phyloP scores from a whole-genome alignment of 139 green algal species.

The Tetradesmus obliquus region DNA sequence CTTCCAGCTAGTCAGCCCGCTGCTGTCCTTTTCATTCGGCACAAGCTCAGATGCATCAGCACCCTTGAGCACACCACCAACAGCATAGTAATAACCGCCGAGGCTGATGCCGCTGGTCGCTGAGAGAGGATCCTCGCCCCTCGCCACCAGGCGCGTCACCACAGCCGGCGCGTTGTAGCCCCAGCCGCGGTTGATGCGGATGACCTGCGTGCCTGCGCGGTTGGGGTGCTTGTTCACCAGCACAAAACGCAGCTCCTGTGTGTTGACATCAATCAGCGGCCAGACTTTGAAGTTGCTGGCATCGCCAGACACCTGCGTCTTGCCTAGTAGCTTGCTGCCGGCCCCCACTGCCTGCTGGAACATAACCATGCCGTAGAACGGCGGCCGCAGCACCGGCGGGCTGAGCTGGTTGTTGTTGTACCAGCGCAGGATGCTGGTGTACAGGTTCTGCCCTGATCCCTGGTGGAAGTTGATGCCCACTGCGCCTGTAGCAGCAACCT shows the following conservation, averaged over 20 bases:
- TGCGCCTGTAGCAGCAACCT: constrained; percentile 40
- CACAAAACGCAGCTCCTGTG: constrained; percentile 29
- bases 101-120: constrained; percentile 29
- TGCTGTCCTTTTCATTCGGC: background rate
- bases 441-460: constrained; percentile 51
- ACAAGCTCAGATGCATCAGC: background rate
- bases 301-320: background rate
- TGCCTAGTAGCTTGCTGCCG: constrained; percentile 20
- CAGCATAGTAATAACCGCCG: constrained; percentile 7
- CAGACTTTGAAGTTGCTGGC: constrained; percentile 39
- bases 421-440: constrained; percentile 39
- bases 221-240: constrained; percentile 43
- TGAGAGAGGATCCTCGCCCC: constrained; percentile 8
- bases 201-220: background rate
- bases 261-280: constrained; percentile 8
- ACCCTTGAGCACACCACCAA: constrained; percentile 24
- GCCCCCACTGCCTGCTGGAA: constrained; percentile 42
- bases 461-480: constrained; percentile 49
- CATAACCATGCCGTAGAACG: constrained; percentile 43
- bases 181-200: background rate
- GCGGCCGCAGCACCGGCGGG: constrained; percentile 19
- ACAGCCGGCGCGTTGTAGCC: background rate
- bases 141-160: constrained; percentile 21
- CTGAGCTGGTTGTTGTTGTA: constrained; percentile 9
- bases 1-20: constrained; percentile 3